Percentiles rank a stretch among this genome's conserved stretches.
phyloP scores from a whole-genome alignment of 2,329 filamentous ascomycete genomes.

The Colletotrichum sp. region DNA sequence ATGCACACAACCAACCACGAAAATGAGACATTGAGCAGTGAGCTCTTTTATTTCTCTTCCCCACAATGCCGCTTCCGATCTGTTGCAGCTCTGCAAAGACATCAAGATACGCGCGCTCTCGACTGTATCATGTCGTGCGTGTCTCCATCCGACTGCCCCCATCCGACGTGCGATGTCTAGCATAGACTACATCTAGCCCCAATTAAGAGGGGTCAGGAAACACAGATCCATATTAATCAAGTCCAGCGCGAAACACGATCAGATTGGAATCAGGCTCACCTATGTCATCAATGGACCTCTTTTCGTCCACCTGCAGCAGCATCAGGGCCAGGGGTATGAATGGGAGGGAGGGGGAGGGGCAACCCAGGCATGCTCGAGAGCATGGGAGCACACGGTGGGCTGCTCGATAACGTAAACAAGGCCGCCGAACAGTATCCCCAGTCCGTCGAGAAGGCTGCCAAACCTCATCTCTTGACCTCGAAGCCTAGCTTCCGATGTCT shows the following conservation, averaged over 20 bases:
- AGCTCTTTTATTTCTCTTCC: background rate
- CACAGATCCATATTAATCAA: background rate
- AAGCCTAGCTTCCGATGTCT: background rate
- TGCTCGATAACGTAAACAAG: constrained; percentile 16
- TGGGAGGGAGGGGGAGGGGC: constrained; percentile 11
- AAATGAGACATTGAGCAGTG: background rate
- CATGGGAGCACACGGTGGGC: constrained; percentile 1
- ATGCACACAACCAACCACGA: background rate
- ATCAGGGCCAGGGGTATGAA: constrained; percentile 7
- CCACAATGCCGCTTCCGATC: background rate
- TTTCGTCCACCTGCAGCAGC: constrained; percentile 15
- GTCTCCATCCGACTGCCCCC: constrained; percentile 4
- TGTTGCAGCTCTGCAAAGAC: background rate
- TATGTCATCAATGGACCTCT: constrained; percentile 15
- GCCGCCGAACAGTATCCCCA: background rate
- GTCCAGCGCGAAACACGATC: background rate
- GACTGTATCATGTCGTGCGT: constrained; percentile 14
- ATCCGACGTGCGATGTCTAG: background rate
- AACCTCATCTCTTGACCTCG: background rate
- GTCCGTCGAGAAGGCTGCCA: constrained; percentile 1
- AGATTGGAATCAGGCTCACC: background rate
- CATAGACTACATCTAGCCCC: constrained; percentile 2
- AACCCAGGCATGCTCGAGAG: background rate
- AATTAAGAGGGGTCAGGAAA: constrained; percentile 12
- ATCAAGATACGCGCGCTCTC: background rate